These are phyloP conservation scores for Pseudocercospora ulei DNA, from an alignment of 2,329 filamentous ascomycete genomes.

Conservation along the genomic window DNA sequence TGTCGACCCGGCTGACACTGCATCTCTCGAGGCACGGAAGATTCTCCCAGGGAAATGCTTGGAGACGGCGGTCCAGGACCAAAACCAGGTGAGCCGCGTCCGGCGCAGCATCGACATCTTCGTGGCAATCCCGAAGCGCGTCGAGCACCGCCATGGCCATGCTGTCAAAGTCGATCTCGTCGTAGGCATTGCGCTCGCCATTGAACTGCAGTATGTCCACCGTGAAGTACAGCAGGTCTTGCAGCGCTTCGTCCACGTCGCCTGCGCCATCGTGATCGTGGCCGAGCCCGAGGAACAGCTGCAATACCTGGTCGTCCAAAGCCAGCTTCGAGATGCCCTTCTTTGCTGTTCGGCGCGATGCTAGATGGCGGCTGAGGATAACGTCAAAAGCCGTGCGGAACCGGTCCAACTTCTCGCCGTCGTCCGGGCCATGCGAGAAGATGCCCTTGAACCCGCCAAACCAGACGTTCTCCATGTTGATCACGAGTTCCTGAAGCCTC, in stretches of 20 bases:
- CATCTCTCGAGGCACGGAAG: slow-evolving; percentile 70
- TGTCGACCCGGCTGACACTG: slow-evolving; percentile 80
- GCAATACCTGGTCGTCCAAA: slow-evolving; percentile 61
- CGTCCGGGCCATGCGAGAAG: slow-evolving; percentile 63
- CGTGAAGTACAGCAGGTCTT: slow-evolving; percentile 88
- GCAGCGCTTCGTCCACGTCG: slow-evolving; percentile 81
- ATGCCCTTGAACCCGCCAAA: slow-evolving; percentile 89
- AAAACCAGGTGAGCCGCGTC: slow-evolving; percentile 63
- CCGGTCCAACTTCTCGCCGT: slow-evolving; percentile 55
- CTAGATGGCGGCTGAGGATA: slow-evolving; percentile 73
- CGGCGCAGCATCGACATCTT: slow-evolving; percentile 35
- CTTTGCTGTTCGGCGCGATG: slow-evolving; percentile 59
- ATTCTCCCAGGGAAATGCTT: slow-evolving; percentile 92
- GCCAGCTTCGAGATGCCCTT: slow-evolving; percentile 44
- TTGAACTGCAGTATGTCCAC: slow-evolving; percentile 95
- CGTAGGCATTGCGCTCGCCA: slow-evolving; percentile 90
- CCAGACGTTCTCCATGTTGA: slow-evolving; percentile 87
- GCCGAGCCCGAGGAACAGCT: slow-evolving; percentile 79
- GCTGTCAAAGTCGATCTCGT: slow-evolving; percentile 89
- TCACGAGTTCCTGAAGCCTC: slow-evolving; percentile 65
- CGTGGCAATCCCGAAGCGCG: slow-evolving; percentile 69
- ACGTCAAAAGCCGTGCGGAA: slow-evolving; percentile 71
- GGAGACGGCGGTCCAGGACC: slow-evolving; percentile 81
- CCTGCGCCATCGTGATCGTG: slow-evolving; percentile 56
- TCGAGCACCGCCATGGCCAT: slow-evolving; percentile 85